These are phyloP conservation scores for Ophiorrhiza pumila DNA, from an alignment of 257 asterid genomes.

Conservation along the genomic window DNA sequence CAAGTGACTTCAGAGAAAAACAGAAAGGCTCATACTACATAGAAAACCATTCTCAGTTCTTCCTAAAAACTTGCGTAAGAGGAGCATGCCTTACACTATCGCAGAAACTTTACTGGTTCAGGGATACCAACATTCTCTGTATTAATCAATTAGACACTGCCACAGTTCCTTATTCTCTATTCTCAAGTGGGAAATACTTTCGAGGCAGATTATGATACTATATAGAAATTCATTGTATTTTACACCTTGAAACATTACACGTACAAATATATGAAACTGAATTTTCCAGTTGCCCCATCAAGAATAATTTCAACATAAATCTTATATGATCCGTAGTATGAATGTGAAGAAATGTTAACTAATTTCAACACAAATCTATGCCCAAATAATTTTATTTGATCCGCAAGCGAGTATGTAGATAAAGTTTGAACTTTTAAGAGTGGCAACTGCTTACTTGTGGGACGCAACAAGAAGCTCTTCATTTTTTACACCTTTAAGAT, in stretches of 20 bases:
- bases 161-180: background rate
- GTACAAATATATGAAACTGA: background rate
- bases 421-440: background rate
- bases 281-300: background rate
- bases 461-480: slow-evolving; percentile 95
- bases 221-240: background rate
- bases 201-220: background rate
- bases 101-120: background rate
- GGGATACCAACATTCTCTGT: background rate
- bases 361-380: too few species aligned
- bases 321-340: too few species aligned
- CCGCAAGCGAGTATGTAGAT: background rate
- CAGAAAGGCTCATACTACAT: background rate
- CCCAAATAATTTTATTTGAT: background rate
- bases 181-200: background rate
- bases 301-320: background rate
- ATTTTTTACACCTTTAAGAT: slow-evolving; percentile 82
- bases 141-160: background rate
- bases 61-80: background rate
- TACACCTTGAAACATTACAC: background rate
- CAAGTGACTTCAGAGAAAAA: background rate
- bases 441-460: slow-evolving; percentile 33
- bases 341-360: too few species aligned
- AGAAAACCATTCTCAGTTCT: background rate
- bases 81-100: background rate